Evolutionary conservation across 139 green algal genomes (phyloP).

Genomic region (Chlamydomonas incerta): DNA sequence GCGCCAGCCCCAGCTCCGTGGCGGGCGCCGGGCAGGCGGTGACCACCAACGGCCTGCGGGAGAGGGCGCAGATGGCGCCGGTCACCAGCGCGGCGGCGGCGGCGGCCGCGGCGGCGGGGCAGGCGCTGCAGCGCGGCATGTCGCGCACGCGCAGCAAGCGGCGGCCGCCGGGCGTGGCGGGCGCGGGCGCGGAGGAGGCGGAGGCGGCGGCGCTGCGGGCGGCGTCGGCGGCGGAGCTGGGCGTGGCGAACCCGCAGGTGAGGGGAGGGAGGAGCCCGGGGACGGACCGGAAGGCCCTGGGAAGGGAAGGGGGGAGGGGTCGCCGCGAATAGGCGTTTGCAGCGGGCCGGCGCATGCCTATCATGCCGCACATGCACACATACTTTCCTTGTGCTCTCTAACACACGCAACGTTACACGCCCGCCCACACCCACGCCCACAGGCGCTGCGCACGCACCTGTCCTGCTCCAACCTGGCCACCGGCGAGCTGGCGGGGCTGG

Average conservation of each 20-base stretch:
- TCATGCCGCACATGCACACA: too few relatives aligned
- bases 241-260: slow-evolving; percentile 16
- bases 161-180: neutral
- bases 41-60: too few relatives aligned
- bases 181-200: neutral
- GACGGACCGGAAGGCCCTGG: neutral
- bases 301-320: neutral
- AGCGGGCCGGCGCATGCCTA: too few relatives aligned
- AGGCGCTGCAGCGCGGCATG: neutral
- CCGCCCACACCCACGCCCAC: neutral
- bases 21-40: too few relatives aligned
- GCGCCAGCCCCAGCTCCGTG: too few relatives aligned
- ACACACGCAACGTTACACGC: too few relatives aligned
- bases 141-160: too few relatives aligned
- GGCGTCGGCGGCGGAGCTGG: neutral
- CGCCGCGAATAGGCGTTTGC: too few relatives aligned
- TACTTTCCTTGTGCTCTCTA: too few relatives aligned
- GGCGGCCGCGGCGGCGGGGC: neutral
- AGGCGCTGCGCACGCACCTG: slow-evolving; percentile 39
- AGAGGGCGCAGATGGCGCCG: neutral
- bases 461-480: slow-evolving; percentile 20
- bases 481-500: too few relatives aligned
- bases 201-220: slow-evolving; percentile 5
- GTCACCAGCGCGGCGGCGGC: too few relatives aligned
- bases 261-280: neutral